These are phyloP conservation scores for Pleoardoris graminearum DNA, from an alignment of 2,329 filamentous ascomycete species.

Conservation along the genomic window DNA sequence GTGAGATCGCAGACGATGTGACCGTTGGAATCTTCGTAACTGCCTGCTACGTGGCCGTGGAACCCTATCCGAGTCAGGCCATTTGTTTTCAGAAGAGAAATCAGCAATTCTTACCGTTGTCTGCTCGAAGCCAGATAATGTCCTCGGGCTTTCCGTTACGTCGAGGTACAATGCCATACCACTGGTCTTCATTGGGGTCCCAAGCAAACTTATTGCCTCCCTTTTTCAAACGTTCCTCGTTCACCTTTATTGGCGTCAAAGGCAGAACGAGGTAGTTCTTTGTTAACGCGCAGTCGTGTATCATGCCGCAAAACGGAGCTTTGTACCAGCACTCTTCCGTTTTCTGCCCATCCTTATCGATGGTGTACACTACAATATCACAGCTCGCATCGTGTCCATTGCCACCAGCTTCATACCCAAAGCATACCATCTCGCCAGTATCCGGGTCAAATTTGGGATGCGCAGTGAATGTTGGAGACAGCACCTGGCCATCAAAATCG, in stretches of 20 bases:
- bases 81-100: background rate
- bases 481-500: slow-evolving; percentile 47
- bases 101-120: slow-evolving; percentile 49
- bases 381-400: slow-evolving; percentile 36
- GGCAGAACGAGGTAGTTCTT: slow-evolving; percentile 46
- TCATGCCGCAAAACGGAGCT: slow-evolving; percentile 45
- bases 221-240: slow-evolving; percentile 41
- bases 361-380: slow-evolving; percentile 48
- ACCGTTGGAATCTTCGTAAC: slow-evolving; percentile 46
- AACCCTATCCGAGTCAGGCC: slow-evolving; percentile 33
- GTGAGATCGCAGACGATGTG: slow-evolving; percentile 32
- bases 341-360: slow-evolving; percentile 44
- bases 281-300: slow-evolving; percentile 48
- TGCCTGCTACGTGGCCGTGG: slow-evolving; percentile 49
- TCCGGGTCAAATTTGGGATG: slow-evolving; percentile 52
- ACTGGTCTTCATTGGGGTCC: slow-evolving; percentile 57
- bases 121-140: slow-evolving; percentile 56
- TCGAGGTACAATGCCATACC: slow-evolving; percentile 59
- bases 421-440: slow-evolving; percentile 48
- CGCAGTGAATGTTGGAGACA: slow-evolving; percentile 48
- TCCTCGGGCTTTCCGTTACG: slow-evolving; percentile 56
- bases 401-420: slow-evolving; percentile 49
- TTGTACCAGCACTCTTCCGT: slow-evolving; percentile 49
- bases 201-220: slow-evolving; percentile 49
- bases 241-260: slow-evolving; percentile 44